phyloP scores from a whole-genome alignment of 202 grass and related monocot genomes.

The Brachypodium distachyon region DNA sequence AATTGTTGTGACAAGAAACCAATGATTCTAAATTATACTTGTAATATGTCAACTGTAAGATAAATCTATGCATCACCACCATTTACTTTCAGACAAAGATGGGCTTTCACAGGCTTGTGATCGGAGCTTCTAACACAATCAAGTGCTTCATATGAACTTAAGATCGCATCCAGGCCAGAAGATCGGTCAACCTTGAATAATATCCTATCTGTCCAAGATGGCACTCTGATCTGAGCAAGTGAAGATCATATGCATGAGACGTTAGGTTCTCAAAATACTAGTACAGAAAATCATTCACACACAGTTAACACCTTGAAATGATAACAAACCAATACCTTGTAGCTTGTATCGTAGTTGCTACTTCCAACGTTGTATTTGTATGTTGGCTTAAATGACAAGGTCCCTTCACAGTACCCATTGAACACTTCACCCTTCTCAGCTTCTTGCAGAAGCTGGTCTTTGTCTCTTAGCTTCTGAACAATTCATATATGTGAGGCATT shows the following conservation, averaged over 20 bases:
- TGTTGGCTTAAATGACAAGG: conserved; percentile 59
- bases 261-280: neutral
- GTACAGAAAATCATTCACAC: neutral
- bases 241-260: neutral
- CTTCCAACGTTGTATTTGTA: conserved; percentile 62
- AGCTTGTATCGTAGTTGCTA: conserved; percentile 54
- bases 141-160: conserved; percentile 53
- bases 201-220: conserved; percentile 76
- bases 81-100: conserved; percentile 47
- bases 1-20: conserved; percentile 1
- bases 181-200: conserved; percentile 57
- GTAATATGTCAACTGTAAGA: neutral
- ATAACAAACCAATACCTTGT: conserved; percentile 22
- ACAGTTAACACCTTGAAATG: neutral
- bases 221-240: conserved; percentile 45
- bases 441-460: conserved; percentile 65
- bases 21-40: neutral
- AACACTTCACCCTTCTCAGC: conserved; percentile 59
- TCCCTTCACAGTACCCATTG: conserved; percentile 52
- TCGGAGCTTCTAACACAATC: conserved; percentile 55
- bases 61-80: neutral
- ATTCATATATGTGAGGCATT: neutral
- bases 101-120: conserved; percentile 61
- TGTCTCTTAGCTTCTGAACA: conserved; percentile 41
- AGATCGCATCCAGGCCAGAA: conserved; percentile 47